These are phyloP conservation scores for Cryphonectria radicalis DNA, from an alignment of 2,329 filamentous ascomycete species.

Conservation along the genomic window DNA sequence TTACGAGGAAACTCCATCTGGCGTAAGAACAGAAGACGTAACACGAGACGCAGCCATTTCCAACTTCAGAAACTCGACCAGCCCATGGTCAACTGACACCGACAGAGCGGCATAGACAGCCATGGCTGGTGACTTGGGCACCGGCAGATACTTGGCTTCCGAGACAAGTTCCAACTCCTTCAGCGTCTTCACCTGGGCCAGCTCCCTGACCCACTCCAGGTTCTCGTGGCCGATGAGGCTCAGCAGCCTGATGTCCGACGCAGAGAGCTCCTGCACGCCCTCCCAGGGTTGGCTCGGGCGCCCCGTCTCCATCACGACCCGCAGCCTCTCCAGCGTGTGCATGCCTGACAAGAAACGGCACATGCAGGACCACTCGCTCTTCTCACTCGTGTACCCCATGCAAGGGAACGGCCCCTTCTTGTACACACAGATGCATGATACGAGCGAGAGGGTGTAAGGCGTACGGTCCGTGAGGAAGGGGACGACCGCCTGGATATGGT, in stretches of 20 bases:
- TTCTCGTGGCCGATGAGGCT: slow-evolving; percentile 50
- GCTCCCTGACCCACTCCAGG: slow-evolving; percentile 62
- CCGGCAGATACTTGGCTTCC: slow-evolving; percentile 57
- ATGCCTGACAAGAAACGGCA: slow-evolving; percentile 51
- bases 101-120: slow-evolving; percentile 64
- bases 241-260: slow-evolving; percentile 52
- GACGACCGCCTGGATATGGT: slow-evolving; percentile 62
- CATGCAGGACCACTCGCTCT: slow-evolving; percentile 57
- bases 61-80: slow-evolving; percentile 19
- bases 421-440: slow-evolving; percentile 56
- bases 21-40: not conserved
- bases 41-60: slow-evolving; percentile 13
- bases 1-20: not conserved
- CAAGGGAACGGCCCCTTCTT: slow-evolving; percentile 59
- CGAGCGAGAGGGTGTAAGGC: slow-evolving; percentile 48
- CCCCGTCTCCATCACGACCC: slow-evolving; percentile 60
- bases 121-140: slow-evolving; percentile 57
- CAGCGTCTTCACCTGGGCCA: slow-evolving; percentile 55
- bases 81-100: slow-evolving; percentile 55
- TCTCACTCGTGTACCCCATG: slow-evolving; percentile 54
- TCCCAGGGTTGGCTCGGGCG: slow-evolving; percentile 54
- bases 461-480: slow-evolving; percentile 62
- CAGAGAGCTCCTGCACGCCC: slow-evolving; percentile 48
- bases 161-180: slow-evolving; percentile 55
- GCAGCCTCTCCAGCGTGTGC: slow-evolving; percentile 47